A percentile compares a stretch with the other conserved stretches of the same genome.
phyloP scores from a whole-genome alignment of 1,284 basidiomycete genomes.

The Ceratobasidium sp. region DNA sequence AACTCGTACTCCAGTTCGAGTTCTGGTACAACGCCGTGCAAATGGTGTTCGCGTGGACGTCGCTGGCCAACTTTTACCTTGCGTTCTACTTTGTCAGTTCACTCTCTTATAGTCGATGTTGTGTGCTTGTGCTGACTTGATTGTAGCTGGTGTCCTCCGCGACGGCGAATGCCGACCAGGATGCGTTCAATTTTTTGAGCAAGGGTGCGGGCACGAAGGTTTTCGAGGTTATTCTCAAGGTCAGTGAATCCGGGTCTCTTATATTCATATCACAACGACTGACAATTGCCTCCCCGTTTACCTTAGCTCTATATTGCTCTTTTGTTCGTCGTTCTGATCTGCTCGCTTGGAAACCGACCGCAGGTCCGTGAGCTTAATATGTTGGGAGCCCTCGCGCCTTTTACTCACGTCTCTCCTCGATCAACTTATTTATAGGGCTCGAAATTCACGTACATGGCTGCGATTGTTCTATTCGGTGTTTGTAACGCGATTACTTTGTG shows the following conservation, averaged over 20 bases:
- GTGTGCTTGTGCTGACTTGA: constrained; percentile 52
- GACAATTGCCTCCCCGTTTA: constrained; percentile 46
- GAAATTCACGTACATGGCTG: constrained; percentile 82
- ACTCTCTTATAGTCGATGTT: constrained; percentile 40
- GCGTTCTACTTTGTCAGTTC: constrained; percentile 81
- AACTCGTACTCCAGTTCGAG: constrained; percentile 81
- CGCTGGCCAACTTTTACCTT: constrained; percentile 83
- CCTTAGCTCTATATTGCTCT: constrained; percentile 74
- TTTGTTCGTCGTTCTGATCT: constrained; percentile 78
- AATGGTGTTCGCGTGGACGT: constrained; percentile 84
- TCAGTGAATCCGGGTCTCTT: constrained; percentile 52
- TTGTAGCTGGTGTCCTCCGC: constrained; percentile 74
- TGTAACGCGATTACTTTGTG: constrained; percentile 76
- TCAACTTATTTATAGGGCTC: constrained; percentile 68
- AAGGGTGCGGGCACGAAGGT: constrained; percentile 76
- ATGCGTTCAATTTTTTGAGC: constrained; percentile 83
- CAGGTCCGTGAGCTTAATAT: constrained; percentile 59
- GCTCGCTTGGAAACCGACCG: constrained; percentile 87
- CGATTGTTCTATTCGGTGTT: constrained; percentile 77
- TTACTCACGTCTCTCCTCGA: not conserved
- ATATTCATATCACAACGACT: constrained; percentile 40
- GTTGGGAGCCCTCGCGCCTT: not conserved
- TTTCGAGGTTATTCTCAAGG: constrained; percentile 85
- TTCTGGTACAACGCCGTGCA: constrained; percentile 78
- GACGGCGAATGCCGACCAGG: constrained; percentile 64